Evolutionary conservation across 2,329 filamentous ascomycete species (phyloP).

Genomic region (Colletotrichum sp.): DNA sequence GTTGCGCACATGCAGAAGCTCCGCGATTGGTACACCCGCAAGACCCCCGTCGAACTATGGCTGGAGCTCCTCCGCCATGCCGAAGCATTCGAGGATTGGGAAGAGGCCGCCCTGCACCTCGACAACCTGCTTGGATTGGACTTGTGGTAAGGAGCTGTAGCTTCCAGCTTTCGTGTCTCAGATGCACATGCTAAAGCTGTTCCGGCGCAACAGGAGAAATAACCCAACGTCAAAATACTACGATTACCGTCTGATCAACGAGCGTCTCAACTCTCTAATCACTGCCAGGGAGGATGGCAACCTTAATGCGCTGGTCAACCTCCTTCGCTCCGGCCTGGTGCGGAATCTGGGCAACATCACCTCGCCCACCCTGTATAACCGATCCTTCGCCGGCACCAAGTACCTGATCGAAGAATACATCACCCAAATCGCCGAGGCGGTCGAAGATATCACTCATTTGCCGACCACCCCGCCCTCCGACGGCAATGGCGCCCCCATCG

Average conservation of each 20-base stretch:
- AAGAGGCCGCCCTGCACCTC: slow-evolving; percentile 81
- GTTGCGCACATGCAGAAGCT: slow-evolving; percentile 60
- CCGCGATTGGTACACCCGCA: slow-evolving; percentile 69
- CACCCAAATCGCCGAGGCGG: slow-evolving; percentile 79
- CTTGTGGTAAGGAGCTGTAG: slow-evolving; percentile 64
- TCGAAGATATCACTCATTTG: slow-evolving; percentile 75
- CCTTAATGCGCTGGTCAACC: slow-evolving; percentile 76
- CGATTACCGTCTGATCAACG: slow-evolving; percentile 83
- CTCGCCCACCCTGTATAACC: slow-evolving; percentile 79
- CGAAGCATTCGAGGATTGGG: slow-evolving; percentile 82
- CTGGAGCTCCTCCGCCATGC: slow-evolving; percentile 70
- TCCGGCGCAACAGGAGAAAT: slow-evolving; percentile 66
- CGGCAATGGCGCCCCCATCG: slow-evolving; percentile 35
- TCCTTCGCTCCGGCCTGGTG: slow-evolving; percentile 79
- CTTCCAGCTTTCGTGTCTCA: not conserved
- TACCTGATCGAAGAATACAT: slow-evolving; percentile 91
- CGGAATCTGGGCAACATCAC: slow-evolving; percentile 94
- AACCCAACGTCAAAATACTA: slow-evolving; percentile 83
- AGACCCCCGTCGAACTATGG: slow-evolving; percentile 69
- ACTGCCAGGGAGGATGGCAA: slow-evolving; percentile 74
- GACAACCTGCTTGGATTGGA: slow-evolving; percentile 83
- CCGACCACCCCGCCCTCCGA: slow-evolving; percentile 57
- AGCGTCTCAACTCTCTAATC: slow-evolving; percentile 75
- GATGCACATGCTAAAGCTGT: slow-evolving; percentile 15
- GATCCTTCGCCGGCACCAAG: slow-evolving; percentile 88